Base-by-base conservation (phyloP, 2,329 filamentous ascomycete genomes). In the Cercospora brassicicola region DNA sequence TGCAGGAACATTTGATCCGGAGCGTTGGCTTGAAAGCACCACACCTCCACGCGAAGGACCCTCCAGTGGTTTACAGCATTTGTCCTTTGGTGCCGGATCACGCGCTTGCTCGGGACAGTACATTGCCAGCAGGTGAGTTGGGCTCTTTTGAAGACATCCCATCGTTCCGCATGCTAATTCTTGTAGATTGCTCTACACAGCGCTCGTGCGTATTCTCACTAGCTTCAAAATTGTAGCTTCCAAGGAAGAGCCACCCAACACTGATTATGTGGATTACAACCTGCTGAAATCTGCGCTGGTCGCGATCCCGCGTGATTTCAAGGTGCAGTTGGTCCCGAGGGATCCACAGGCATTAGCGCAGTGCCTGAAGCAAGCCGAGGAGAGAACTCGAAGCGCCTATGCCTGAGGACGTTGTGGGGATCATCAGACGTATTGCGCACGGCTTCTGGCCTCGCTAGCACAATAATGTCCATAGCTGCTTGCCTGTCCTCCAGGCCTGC, bases 211-310 rank as follows among this genome's bases (percentile, higher is more conserved):
- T 3, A 76, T 86, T 1, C 69, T 86, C n/a, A 79, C 80, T 2
- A 79, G 80, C 8, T 87, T 84, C 76, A 81, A 79, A 69, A 83
- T 86, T 64, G 81, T 85, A 33, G 80, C 85, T 26, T 82, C 80
- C 71, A 79, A 83, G 61, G 73, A 75, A 0, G 77, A 83, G 53
- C 86, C 86, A 0, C 87, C 86, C 0, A 88, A 87, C 70, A 88
- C 86, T 0, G 86, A 88, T 73, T 88, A 88, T 69, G 83, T 88
- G 4, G 86, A 89, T 4, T 88, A 88, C 72, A 89, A 88, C 71
- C 82, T 85, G 72, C 84, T 87, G 72, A 88, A 88, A 77, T 84
- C 82, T 1, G 86, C 86, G 0, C 72, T 89, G 36, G 86, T 88
- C 11, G 87, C 87, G 0, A 88, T 89, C 61, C 87, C 87, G 0